Conservation (phyloP, 2,329 filamentous ascomycete species). For the Beauveria varroae region DNA sequence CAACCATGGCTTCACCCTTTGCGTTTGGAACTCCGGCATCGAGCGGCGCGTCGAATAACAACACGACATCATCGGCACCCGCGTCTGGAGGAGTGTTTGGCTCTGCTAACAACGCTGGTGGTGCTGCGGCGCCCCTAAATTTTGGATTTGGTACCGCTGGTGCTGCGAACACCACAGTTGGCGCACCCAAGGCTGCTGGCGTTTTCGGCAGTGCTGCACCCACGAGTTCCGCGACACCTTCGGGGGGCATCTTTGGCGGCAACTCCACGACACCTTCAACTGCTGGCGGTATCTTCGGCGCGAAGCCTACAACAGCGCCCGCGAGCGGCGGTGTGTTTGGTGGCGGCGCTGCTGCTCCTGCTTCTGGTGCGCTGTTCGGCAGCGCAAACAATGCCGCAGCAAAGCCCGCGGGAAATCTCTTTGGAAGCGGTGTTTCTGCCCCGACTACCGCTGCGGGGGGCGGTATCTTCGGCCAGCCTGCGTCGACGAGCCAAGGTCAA, state of each 20-base stretch:
- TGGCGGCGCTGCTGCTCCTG: slow-evolving; percentile 26
- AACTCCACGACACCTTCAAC: slow-evolving; percentile 3
- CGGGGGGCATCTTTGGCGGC: slow-evolving; percentile 19
- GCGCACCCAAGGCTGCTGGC: background rate
- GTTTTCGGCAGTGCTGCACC: slow-evolving; percentile 7
- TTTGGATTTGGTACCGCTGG: slow-evolving; percentile 25
- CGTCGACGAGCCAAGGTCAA: background rate
- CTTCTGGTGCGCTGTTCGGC: slow-evolving; percentile 35
- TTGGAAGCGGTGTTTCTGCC: slow-evolving; percentile 17
- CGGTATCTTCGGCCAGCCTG: slow-evolving; percentile 20
- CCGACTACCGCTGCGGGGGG: slow-evolving; percentile 17
- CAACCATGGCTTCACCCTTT: slow-evolving; percentile 30
- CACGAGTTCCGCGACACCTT: slow-evolving; percentile 13
- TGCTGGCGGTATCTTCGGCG: slow-evolving; percentile 15
- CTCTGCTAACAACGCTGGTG: slow-evolving; percentile 16
- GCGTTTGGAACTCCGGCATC: slow-evolving; percentile 28
- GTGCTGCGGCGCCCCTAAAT: slow-evolving; percentile 13
- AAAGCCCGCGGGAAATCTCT: slow-evolving; percentile 20
- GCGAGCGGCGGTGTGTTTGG: slow-evolving; percentile 34
- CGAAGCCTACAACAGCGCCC: slow-evolving; percentile 16
- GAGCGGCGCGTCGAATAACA: slow-evolving; percentile 25
- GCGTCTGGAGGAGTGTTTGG: slow-evolving; percentile 24
- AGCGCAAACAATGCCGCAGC: slow-evolving; percentile 16
- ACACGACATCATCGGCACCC: slow-evolving; percentile 29
- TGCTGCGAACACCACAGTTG: slow-evolving; percentile 1